Conservation (phyloP, 306 rosid species). For the Cucurbita argyrosperma region DNA sequence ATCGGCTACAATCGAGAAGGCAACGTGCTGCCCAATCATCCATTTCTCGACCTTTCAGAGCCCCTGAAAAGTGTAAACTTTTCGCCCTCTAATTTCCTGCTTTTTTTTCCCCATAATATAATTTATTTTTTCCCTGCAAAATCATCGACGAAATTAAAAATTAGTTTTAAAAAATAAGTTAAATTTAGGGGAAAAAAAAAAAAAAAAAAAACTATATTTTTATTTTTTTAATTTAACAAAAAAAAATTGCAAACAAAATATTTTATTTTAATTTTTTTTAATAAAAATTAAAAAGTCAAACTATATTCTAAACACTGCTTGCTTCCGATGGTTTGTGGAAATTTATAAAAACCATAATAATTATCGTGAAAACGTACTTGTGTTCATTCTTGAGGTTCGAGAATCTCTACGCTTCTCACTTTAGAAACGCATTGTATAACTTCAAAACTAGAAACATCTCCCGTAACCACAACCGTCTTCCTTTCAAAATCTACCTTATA, state of each 20-base stretch:
- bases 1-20: not conserved
- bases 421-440: constrained; percentile 69
- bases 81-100: not conserved
- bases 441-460: constrained; percentile 76
- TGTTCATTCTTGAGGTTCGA: constrained; percentile 24
- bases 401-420: constrained; percentile 68
- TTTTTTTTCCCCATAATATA: not conserved
- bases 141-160: too few relatives aligned
- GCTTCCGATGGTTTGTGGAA: too few relatives aligned
- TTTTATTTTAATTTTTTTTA: too few relatives aligned
- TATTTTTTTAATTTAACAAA: too few relatives aligned
- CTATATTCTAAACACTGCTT: too few relatives aligned
- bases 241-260: too few relatives aligned
- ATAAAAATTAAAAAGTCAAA: too few relatives aligned
- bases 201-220: too few relatives aligned
- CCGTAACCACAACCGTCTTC: constrained; percentile 66
- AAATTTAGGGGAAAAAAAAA: too few relatives aligned
- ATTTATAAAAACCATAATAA: too few relatives aligned
- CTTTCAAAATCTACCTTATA: constrained; percentile 67
- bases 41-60: not conserved
- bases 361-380: not conserved
- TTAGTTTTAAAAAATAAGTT: too few relatives aligned
- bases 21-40: not conserved
- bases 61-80: not conserved
- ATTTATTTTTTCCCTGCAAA: too few relatives aligned